Base-by-base conservation (phyloP, 768 basidiomycete species). In the Ramaria sp. region DNA sequence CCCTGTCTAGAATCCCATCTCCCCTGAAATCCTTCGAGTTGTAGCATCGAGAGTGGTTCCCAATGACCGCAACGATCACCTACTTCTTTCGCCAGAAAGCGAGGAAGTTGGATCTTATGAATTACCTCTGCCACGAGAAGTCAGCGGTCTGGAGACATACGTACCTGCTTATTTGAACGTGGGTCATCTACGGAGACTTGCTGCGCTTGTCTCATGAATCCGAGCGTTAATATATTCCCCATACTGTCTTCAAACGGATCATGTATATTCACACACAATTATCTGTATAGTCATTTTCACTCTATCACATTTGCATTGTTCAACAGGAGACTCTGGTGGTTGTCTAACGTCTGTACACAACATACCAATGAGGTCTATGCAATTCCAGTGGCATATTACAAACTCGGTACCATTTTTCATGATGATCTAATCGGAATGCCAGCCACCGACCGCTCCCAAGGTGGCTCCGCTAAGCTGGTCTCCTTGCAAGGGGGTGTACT, bases 101-200 rank as follows among this genome's bases (percentile, higher is more conserved):
- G 96, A 98, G 65, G 96, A 98, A 70, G 95, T 96, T 20, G 91
- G 92, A 25, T 86, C 91, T 49, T 97, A 91, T 65, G 94, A 98
- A 66, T 73, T 93, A 44, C 94, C 96, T 1, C 76, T 94, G 52
- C 89, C 94, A 20, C 82, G 96, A 56, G 94, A 98, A 63, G 93
- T 98, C 41, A 88, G 88, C 1, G 95, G 92, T 20, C 72, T 99
- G 61, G 96, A 98, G 74, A 97, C 95, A 28, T 98, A 94, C 63
- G 88, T 94, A 25, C 91, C 91, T 37, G 86, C 90, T 61, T 92
- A 91, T 64, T 78, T 94, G 63, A 91, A 86, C 63, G 86, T 93
- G 55, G 85, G 89, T 32, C 89, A 92, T 70, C 76, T 94, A 59
- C 79, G 91, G 62, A 82, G 90, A 61, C 74, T 92, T 64, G 90